These are phyloP conservation scores for Suillus brevipes DNA, from an alignment of 768 basidiomycete species.

Conservation along the genomic window DNA sequence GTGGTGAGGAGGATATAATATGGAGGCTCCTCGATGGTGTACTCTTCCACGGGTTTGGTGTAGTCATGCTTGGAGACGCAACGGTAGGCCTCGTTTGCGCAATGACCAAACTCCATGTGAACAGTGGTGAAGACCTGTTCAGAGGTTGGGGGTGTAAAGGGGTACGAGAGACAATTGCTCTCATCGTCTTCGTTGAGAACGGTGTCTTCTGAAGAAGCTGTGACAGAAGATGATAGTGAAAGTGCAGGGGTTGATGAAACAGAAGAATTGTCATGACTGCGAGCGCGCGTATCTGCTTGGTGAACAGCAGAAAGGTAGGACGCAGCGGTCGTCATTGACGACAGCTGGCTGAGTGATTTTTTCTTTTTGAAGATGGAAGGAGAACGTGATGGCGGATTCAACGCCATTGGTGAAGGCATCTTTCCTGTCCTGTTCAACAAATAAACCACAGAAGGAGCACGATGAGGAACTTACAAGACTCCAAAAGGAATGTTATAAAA, in stretches of 20 bases:
- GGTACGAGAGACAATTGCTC: slow-evolving; percentile 60
- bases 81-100: slow-evolving; percentile 74
- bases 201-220: slow-evolving; percentile 68
- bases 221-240: slow-evolving; percentile 73
- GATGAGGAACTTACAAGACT: slow-evolving; percentile 7
- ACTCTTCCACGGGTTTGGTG: slow-evolving; percentile 44
- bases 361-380: slow-evolving; percentile 68
- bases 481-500: not conserved
- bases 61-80: slow-evolving; percentile 61
- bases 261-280: slow-evolving; percentile 43
- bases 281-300: slow-evolving; percentile 57
- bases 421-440: slow-evolving; percentile 11
- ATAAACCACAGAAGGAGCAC: slow-evolving; percentile 12
- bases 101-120: slow-evolving; percentile 93
- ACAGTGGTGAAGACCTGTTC: slow-evolving; percentile 77
- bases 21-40: slow-evolving; percentile 80
- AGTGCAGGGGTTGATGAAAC: slow-evolving; percentile 70
- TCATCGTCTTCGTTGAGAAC: slow-evolving; percentile 56
- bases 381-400: slow-evolving; percentile 49
- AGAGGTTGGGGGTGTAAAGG: slow-evolving; percentile 69
- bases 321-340: slow-evolving; percentile 51
- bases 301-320: slow-evolving; percentile 63
- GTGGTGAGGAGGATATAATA: slow-evolving; percentile 92
- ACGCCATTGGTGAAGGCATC: slow-evolving; percentile 66
- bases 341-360: slow-evolving; percentile 33